Percentiles rank a stretch among this genome's conserved stretches.
These are phyloP conservation scores for Clitopilus passeckerianus DNA, from an alignment of 768 basidiomycete genomes.

Conservation along the genomic window DNA sequence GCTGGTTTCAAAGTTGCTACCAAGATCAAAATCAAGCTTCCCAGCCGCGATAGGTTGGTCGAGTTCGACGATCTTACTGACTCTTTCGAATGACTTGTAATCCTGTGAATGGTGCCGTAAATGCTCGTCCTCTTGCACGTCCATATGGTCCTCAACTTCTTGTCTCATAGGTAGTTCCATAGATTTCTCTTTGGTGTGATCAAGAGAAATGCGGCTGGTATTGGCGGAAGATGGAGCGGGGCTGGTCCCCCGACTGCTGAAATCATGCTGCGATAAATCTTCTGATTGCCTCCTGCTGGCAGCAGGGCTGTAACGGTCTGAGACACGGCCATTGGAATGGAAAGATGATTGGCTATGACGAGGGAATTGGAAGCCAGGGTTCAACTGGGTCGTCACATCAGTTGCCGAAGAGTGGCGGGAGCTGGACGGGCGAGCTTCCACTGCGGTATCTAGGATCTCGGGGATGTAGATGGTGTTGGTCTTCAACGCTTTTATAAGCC, in stretches of 20 bases:
- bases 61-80: background rate
- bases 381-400: background rate
- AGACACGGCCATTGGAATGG: background rate
- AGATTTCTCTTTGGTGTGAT: background rate
- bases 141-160: background rate
- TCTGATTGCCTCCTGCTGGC: background rate
- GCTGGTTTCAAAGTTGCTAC: constrained; percentile 35
- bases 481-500: background rate
- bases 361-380: background rate
- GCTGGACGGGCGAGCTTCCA: background rate
- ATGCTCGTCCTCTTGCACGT: background rate
- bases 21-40: constrained; percentile 33
- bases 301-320: background rate
- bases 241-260: background rate
- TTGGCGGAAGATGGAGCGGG: background rate
- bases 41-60: background rate
- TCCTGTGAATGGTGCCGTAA: constrained; percentile 9
- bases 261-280: background rate
- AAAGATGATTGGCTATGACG: background rate
- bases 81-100: constrained; percentile 8
- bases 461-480: background rate
- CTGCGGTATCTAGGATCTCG: background rate
- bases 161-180: background rate
- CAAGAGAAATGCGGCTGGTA: background rate
- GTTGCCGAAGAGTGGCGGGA: background rate